Evolutionary conservation across 2,329 filamentous ascomycete species (phyloP), one percentile per base, ranked within the genome.

Genomic region (Fusarium subtropicale): DNA sequence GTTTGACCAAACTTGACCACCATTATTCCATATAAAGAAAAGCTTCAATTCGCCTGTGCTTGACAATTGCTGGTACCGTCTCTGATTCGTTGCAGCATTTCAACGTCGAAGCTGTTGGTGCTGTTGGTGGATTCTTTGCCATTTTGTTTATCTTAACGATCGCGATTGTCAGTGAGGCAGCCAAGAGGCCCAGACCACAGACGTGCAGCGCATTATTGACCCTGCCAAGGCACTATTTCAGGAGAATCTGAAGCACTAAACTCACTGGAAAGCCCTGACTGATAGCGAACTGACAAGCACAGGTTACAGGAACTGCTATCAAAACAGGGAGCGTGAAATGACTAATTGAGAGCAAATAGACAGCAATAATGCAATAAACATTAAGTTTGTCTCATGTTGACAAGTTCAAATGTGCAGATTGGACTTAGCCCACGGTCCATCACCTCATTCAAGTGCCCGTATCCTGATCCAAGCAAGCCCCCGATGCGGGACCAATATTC

Each of bases 171-270:
- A 38, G 47, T 46, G 44, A 54, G 36, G 58, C 46, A 63, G 26
- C 39, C 46, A 12, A 30, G 2, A 34, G 3, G 53, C 50, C 62
- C 4, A 65, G 62, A 64, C 47, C 54, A 20, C 13, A 18, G 24
- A n/a, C 34, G 12, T 57, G 24, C 59, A 52, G 22, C 28, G 18
- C 24, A 15, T 56, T 52, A 57, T 63, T 52, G 26, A 44, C 7
- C 26, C 11, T 46, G 53, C 59, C 52, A 65, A 64, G 59, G 20
- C 24, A 64, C 53, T 65, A 65, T 54, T 54, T 46, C 5, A 10
- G 57, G 38, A 24, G 13, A 10, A 28, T n/a, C 20, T 24, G 18
- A n/a, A 34, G 20, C 26, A 28, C 45, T 36, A 53, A 31, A 26
- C 11, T 9, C 16, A 13, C 34, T 41, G 26, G 2, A 7, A 33